These are phyloP conservation scores for Mucor velutinosus DNA, from an alignment of 371 early-diverging fungal species.

Conservation along the genomic window DNA sequence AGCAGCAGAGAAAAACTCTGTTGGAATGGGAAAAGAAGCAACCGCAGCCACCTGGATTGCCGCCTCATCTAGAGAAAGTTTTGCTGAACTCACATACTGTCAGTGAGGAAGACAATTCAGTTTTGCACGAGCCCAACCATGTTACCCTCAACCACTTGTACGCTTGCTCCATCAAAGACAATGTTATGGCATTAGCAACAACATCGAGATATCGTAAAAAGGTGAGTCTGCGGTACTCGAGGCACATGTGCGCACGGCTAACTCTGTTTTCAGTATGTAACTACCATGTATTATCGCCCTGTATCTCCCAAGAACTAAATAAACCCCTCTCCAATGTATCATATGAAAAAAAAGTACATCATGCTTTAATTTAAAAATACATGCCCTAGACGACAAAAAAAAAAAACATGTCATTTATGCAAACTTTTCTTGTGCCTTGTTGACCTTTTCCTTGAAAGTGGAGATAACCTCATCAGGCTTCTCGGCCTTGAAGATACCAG, in stretches of 20 bases:
- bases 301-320: slow-evolving; percentile 46
- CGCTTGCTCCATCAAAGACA: slow-evolving; percentile 94
- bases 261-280: slow-evolving; percentile 61
- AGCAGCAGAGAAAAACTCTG: slow-evolving; percentile 4
- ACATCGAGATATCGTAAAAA: slow-evolving; percentile 89
- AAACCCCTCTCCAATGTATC: not conserved
- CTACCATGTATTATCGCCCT: slow-evolving; percentile 82
- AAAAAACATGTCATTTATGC: slow-evolving; percentile 3
- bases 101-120: slow-evolving; percentile 76
- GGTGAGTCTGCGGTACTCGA: slow-evolving; percentile 32
- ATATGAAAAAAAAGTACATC: not conserved
- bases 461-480: slow-evolving; percentile 77
- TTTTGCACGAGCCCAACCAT: slow-evolving; percentile 89
- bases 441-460: slow-evolving; percentile 67
- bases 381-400: not conserved
- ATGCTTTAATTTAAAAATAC: not conserved
- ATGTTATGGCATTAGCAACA: slow-evolving; percentile 93
- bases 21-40: slow-evolving; percentile 44
- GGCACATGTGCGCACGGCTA: not conserved
- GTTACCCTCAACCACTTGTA: slow-evolving; percentile 95
- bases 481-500: slow-evolving; percentile 87
- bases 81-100: slow-evolving; percentile 75
- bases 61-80: slow-evolving; percentile 92
- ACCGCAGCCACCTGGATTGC: slow-evolving; percentile 82
- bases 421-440: slow-evolving; percentile 52